Evolutionary conservation across 371 early-diverging fungal species (phyloP), one percentile per base, ranked within the genome.

Genomic region (Apophysomyces ossiformis): DNA sequence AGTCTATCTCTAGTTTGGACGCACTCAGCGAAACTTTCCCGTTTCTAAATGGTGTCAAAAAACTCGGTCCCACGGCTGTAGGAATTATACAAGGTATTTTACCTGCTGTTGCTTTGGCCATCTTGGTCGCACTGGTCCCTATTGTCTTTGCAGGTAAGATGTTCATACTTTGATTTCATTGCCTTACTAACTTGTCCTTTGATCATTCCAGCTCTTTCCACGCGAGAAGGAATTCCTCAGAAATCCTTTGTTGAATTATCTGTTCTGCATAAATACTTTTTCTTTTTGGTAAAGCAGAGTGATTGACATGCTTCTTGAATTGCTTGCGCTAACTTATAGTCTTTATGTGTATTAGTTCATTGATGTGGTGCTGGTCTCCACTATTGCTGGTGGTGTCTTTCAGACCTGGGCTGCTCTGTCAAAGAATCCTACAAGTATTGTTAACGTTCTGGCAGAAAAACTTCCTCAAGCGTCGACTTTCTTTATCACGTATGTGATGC

Each of bases 71-170:
- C 4, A 64, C 71, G 1, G 68, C 86, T 32, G 66, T 85, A 13
- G 91, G 90, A 61, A 77, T 92, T 58, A 85, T 94, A 61, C 87
- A 91, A 58, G 95, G 96, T 83, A 83, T 93, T 47, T 68, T 96
- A 8, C 94, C 95, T 37, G 85, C 95, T 7, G 69, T 89, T 13
- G 84, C 86, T 45, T 73, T 95, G 43, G 85, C 92, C 9, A 79
- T 91, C 18, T 76, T 95, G 65, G 87, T 95, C 81, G 67, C 85
- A 0, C 65, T 93, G 37, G 82, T 95, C 21, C 93, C 94, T 15
- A 75, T 89, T 15, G 68, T 93, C 61, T 84, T 96, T 60, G 80
- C 85, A 58, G 18, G 77, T 81, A 72, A 57, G 11, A 18, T 18
- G 32, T 59, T 11, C 11, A 26, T 59, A 18, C 56, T 37, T 13